These are phyloP conservation scores for Begonia loranthoides DNA, from an alignment of 306 rosid species.

Conservation along the genomic window DNA sequence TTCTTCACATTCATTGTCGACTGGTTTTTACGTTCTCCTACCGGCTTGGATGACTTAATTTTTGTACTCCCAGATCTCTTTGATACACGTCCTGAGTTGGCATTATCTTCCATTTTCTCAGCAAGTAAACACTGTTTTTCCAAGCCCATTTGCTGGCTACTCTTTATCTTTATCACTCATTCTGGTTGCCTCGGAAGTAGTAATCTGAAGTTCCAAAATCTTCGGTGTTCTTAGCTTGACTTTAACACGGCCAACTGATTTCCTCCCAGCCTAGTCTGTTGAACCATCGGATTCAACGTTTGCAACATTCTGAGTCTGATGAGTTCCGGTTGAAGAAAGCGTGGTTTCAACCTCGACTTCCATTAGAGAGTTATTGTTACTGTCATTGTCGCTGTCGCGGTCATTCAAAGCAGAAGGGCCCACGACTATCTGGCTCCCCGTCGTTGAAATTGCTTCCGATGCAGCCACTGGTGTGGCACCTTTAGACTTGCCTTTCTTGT, in stretches of 20 bases:
- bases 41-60: constrained; percentile 57
- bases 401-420: constrained; percentile 42
- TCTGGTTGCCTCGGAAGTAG: constrained; percentile 59
- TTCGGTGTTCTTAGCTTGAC: constrained; percentile 71
- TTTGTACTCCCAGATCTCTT: constrained; percentile 60
- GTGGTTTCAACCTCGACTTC: constrained; percentile 32
- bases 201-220: constrained; percentile 45
- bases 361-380: constrained; percentile 58
- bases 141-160: constrained; percentile 57
- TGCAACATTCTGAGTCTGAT: constrained; percentile 48
- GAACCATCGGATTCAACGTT: constrained; percentile 55
- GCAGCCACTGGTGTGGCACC: constrained; percentile 14
- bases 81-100: constrained; percentile 45
- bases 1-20: no score
- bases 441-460: constrained; percentile 10
- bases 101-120: constrained; percentile 69
- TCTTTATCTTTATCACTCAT: constrained; percentile 80
- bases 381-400: constrained; percentile 12
- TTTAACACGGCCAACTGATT: constrained; percentile 67
- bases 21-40: constrained; percentile 39
- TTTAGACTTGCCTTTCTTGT: constrained; percentile 59
- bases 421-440: constrained; percentile 14
- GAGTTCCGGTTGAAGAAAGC: constrained; percentile 75
- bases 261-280: constrained; percentile 27
- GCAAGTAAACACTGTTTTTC: constrained; percentile 32